phyloP scores from a whole-genome alignment of 768 basidiomycete genomes.

The Suillus subaureus region DNA sequence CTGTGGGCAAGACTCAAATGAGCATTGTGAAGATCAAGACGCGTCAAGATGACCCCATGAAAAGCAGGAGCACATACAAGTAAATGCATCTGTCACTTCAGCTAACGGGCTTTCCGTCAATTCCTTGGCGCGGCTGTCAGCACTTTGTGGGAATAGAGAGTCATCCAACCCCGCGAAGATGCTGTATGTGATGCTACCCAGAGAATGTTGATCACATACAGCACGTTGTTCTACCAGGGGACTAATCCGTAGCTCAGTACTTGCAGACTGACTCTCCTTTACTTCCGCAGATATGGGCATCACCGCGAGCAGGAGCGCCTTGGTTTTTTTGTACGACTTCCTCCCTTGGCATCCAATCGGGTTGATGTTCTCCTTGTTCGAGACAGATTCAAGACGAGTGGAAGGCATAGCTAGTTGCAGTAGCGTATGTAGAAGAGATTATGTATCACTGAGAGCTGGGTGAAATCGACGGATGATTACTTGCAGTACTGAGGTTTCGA shows the following conservation, averaged over 20 bases:
- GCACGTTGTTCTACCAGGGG: not conserved
- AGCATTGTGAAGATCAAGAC: not conserved
- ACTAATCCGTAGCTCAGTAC: not conserved
- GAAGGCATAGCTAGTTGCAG: not conserved
- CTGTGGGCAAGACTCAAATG: not conserved
- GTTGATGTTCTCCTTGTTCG: conserved; percentile 1
- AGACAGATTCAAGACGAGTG: not conserved
- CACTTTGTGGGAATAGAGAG: not conserved
- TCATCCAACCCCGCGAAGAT: not conserved
- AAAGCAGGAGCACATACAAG: not conserved
- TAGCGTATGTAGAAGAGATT: not conserved
- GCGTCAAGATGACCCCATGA: not conserved
- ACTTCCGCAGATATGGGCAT: not conserved
- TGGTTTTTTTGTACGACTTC: not conserved
- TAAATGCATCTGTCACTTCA: conserved; percentile 14
- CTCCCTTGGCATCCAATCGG: not conserved
- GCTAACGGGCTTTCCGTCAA: conserved; percentile 16
- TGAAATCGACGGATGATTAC: not conserved
- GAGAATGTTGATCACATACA: not conserved
- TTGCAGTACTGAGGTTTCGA: not conserved
- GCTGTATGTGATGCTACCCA: not conserved
- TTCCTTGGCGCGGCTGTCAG: conserved; percentile 12
- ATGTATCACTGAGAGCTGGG: not conserved
- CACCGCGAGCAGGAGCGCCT: not conserved
- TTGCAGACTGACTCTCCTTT: not conserved